Conservation (phyloP, 495 filamentous ascomycete species). For the Poronia punctata region DNA sequence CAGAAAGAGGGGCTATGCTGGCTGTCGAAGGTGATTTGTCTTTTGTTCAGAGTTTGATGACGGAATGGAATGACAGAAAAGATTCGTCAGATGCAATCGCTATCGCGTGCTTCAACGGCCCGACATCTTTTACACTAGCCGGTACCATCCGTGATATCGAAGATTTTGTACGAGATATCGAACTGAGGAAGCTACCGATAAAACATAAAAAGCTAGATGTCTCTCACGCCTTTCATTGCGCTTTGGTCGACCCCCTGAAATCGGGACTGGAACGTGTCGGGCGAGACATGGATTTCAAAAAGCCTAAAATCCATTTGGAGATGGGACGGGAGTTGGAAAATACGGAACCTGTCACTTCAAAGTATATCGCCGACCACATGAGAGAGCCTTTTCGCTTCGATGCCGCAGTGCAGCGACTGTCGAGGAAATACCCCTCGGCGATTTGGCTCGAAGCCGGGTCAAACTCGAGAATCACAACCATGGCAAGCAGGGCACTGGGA, state of each 20-base stretch:
- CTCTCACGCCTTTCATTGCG: conserved; percentile 39
- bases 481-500: conserved; percentile 34
- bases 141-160: conserved; percentile 33
- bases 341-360: conserved; percentile 11
- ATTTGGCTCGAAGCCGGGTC: conserved; percentile 50
- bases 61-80: conserved; percentile 8
- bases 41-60: conserved; percentile 18
- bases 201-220: conserved; percentile 32
- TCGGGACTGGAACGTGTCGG: conserved; percentile 21
- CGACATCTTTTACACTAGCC: conserved; percentile 38
- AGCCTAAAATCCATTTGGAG: conserved; percentile 14
- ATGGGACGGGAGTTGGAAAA: conserved; percentile 7
- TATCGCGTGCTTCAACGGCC: conserved; percentile 50
- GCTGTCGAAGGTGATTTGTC: conserved; percentile 33
- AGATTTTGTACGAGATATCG: conserved; percentile 4
- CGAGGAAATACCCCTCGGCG: conserved; percentile 18
- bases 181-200: conserved; percentile 1
- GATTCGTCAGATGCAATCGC: conserved; percentile 8
- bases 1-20: conserved; percentile 41
- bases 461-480: conserved; percentile 38
- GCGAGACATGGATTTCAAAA: conserved; percentile 18
- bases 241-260: conserved; percentile 32
- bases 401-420: conserved; percentile 39
- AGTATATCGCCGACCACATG: conserved; percentile 37
- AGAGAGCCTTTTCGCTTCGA: conserved; percentile 46